Base-by-base conservation (phyloP, 2,329 filamentous ascomycete genomes). In the Coniochaeta hoffmannii region DNA sequence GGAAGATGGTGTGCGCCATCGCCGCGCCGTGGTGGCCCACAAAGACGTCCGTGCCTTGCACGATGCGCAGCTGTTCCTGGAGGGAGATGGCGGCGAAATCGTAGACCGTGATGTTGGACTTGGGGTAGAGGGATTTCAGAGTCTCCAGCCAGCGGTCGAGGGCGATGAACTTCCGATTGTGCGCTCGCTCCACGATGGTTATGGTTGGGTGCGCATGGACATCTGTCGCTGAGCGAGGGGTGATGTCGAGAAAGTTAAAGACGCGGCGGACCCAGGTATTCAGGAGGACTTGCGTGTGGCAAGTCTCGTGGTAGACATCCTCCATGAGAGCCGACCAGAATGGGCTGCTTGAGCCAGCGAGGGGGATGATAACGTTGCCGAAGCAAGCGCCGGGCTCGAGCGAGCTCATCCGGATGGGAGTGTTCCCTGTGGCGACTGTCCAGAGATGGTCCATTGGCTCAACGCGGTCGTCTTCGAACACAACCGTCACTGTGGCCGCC, bases 1-100 rank as follows among this genome's bases (percentile, higher is more conserved):
- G 46, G 55, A 64, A 66, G 30, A 66, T 54, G 11, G 59, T 59
- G 53, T 65, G 62, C 17, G 62, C 62, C 56, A 66, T 56, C 12
- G 58, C 64, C 1, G 63, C 64, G 14, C 63, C 64, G n/a, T 58
- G 61, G 41, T 63, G 56, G 7, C 62, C 64, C 15, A 65, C 56
- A 11, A 64, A 53, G 1, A 66, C 58, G 49, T 63, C 60, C 1
- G 62, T 64, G 1, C 41, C 31, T 17, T 56, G 53, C 5, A 60
- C 58, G n/a, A 64, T 19, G 12, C 50, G 31, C 14, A 66, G 17
- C 57, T 66, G 64, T 36, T 64, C 60, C 11, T 41, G 38, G n/a
- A 65, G 54, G 9, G 50, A 50, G 6, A 63, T 17, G 1, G 36
- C 38, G 2, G 60, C 61, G 24, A 66, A 62, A 50, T 63, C 59